Evolutionary conservation across 257 asterid genomes (phyloP), one percentile per base, ranked within the genome.

Genomic region (Fraxinus excelsior): DNA sequence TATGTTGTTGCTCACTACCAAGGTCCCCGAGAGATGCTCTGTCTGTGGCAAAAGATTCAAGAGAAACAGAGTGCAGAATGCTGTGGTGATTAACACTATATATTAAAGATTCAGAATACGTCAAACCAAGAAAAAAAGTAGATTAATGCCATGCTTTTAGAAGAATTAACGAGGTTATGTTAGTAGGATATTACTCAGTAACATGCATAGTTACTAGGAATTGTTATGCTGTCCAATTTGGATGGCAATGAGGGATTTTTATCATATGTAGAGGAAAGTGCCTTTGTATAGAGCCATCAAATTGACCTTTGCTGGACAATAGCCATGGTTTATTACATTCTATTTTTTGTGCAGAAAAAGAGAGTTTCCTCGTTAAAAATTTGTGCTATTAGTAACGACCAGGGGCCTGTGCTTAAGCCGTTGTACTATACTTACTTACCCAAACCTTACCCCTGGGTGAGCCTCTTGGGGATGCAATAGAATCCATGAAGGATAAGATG

Each of bases 31-130:
- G 97, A 93, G 82, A 87, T 96, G 86, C 90, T 93, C 6, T 96
- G 99, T 67, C 83, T 96, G 74, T 96, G 99, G 99, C 96, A 96
- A 82, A 96, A 93, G 85, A 88, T 96, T 83, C 92, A 88, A 82
- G 98, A 91, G 76, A 81, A 73, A 38, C 88, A 88, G 66, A 90
- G 86, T 1, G 87, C 92, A 1, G 46, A 67, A 21, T 96, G 99
- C 82, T 96, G 99, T 66, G 93, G 97, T 29, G 87, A 91, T 74
- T 93, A 84, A 81, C 66, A 53, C 76, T 35, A 8, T 19, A 18
- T 25, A n/a, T 23, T 49, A 31, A 66, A 10, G 40, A 21, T 67
- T 13, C 44, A n/a, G 21, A 32, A 25, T 25, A 23, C 32, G 5
- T 25, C 16, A 60, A 60, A 21, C 6, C 0, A 16, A 23, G 34